Evolutionary conservation across 306 rosid species (phyloP), one percentile per base, ranked within the genome.

Genomic region (Vigna mungo): DNA sequence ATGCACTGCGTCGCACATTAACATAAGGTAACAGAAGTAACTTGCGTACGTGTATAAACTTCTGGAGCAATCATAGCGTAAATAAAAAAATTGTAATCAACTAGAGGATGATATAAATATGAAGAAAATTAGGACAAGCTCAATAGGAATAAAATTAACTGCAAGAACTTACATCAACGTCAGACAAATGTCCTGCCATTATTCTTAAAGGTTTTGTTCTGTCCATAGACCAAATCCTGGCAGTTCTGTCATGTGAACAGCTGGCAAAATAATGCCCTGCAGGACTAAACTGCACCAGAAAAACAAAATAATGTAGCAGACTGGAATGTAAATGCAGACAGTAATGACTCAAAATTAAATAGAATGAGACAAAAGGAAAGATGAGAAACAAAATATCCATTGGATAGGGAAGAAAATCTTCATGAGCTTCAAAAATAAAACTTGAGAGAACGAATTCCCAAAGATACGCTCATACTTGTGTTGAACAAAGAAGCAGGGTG

Each of bases 141-240:
- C 11, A 7, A 74, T 32, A 23, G 27, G 77, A 34, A 34, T 32
- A 62, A 49, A 30, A 39, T 43, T 46, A 78, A 76, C 17, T 6
- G 39, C 18, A 23, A 43, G 63, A 66, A 89, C 96, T 87, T 72
- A 90, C 97, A 85, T 92, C 97, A 79, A 90, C 97, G 77, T 92
- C 97, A 12, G 96, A 92, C 78, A 92, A 83, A 83, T 90, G 97
- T 68, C 97, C 96, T 5, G 96, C 96, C 92, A 92, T 87, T 86
- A 92, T 87, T 76, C 97, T 87, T 59, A 92, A 67, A 74, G 96
- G 97, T 71, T 87, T 93, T 78, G 89, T 85, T 84, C 90, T 87
- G 86, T 92, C 93, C 93, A 87, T 86, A 30, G 92, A 86, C 97
- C 97, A 92, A 68, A 92, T 87, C 81, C 97, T 84, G 80, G 97